These are phyloP conservation scores for Letharia columbiana DNA, from an alignment of 495 filamentous ascomycete genomes.

Conservation along the genomic window DNA sequence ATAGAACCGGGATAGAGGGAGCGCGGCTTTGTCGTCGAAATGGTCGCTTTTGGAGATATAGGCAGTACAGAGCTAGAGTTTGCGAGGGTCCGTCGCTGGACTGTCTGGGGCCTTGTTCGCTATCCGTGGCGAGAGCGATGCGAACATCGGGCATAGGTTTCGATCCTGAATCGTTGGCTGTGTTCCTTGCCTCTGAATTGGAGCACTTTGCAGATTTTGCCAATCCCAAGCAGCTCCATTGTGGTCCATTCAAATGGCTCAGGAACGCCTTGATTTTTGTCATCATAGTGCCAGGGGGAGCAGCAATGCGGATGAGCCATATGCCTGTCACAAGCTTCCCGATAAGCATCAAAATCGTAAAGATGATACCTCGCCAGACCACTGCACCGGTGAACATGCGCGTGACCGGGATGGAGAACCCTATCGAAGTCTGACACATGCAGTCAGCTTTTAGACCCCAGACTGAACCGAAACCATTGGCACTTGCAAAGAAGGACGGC, in stretches of 20 bases:
- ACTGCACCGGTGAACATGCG: slow-evolving; percentile 55
- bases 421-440: slow-evolving; percentile 46
- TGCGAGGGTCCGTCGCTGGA: neutral
- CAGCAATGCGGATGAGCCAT: slow-evolving; percentile 50
- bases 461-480: slow-evolving; percentile 27
- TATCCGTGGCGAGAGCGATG: neutral
- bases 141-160: neutral
- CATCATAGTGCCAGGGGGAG: neutral
- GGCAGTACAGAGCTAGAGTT: neutral
- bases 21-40: neutral
- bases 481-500: slow-evolving; percentile 60
- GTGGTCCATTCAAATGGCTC: neutral
- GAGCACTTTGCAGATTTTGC: neutral
- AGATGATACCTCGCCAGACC: slow-evolving; percentile 66
- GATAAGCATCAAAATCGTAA: slow-evolving; percentile 58
- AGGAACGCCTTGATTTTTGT: neutral
- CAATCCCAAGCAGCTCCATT: neutral
- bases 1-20: slow-evolving; percentile 41
- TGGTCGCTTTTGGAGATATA: neutral
- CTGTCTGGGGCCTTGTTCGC: neutral
- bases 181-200: neutral
- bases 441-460: slow-evolving; percentile 17
- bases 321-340: slow-evolving; percentile 56
- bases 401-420: slow-evolving; percentile 69
- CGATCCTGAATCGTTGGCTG: neutral